Base-by-base conservation (phyloP, 139 green algal species). In the Chlorella sp. region DNA sequence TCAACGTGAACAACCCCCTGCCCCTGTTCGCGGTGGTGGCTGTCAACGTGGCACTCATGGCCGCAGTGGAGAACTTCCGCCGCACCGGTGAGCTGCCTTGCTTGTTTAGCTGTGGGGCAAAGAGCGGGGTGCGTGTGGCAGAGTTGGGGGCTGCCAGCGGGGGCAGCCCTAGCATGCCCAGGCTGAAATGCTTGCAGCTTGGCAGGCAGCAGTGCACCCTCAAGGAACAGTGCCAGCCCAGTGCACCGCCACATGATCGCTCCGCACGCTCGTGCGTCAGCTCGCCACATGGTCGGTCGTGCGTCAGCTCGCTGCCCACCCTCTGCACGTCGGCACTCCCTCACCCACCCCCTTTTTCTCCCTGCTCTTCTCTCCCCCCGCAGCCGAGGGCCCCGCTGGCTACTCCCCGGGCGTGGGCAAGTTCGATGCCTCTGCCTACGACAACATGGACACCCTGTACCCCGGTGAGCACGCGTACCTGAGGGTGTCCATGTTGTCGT, bases 331-430 rank as follows among this genome's bases (percentile, higher is more conserved):
- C 48, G 9, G 48, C 48, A 57, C 5, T 57, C 48, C 48, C 48
- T 57, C 48, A 57, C 48, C 48, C 64, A 30, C 21, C 5, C 64
- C 64, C 21, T 3, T n/a, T n/a, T n/a, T n/a, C 34, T 21, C 3
- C 36, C 75, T 73, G 39, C 64, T 5, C 22, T 73, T 32, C 83
- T 77, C 32, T 24, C 83, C 36, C 11, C 61, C 28, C 64, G 82
- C 83, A 86, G 87, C 96, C 84, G 89, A 91, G 26, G 98, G 98
- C 92, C 98, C 98, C 5, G 88, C 95, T 40, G 98, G 97, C 87
- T 99, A 97, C 95, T 95, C 95, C 71, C 97, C 97, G 39, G 97
- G 97, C 87, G 89, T 98, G 39, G 97, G 97, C 92, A 98, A 99
- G 95, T 99, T 99, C 88, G 97, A 99, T 81, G 91, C 91, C 53